phyloP scores from a whole-genome alignment of 768 basidiomycete genomes.

The Rhodotorula babjevae region DNA sequence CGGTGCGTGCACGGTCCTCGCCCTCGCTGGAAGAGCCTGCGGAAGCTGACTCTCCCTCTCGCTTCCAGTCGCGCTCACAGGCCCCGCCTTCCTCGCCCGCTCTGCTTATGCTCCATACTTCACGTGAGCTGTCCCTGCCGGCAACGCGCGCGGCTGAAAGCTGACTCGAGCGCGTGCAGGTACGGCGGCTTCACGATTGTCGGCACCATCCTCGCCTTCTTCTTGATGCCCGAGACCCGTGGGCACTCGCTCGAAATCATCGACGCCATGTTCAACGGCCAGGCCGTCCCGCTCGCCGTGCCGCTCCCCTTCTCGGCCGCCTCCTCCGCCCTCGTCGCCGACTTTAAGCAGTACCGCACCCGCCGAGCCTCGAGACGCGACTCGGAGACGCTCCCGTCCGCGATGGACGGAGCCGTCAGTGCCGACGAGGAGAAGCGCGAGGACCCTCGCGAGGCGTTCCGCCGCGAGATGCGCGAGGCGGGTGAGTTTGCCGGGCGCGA shows the following conservation, averaged over 20 bases:
- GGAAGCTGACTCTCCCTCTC: too few relatives aligned
- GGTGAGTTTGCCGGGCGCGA: neutral
- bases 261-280: neutral
- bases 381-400: neutral
- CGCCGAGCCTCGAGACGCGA: constrained; percentile 2
- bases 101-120: constrained; percentile 8
- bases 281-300: constrained; percentile 1
- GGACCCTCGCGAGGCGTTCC: neutral
- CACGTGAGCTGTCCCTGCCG: neutral
- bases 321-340: neutral
- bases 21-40: too few relatives aligned
- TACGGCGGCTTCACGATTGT: constrained; percentile 12
- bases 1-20: too few relatives aligned
- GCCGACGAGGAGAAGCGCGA: neutral
- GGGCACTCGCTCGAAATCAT: constrained; percentile 20
- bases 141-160: too few relatives aligned
- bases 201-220: constrained; percentile 5
- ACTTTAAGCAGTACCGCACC: constrained; percentile 6
- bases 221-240: constrained; percentile 14
- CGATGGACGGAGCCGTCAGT: too few relatives aligned
- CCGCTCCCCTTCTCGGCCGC: neutral
- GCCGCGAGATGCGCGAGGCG: neutral
- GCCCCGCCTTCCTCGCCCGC: constrained; percentile 9
- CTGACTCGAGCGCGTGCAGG: neutral
- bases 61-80: neutral